Evolutionary conservation across 148 eudicot genomes (phyloP).

Genomic region (Dysphania ambrosioides): DNA sequence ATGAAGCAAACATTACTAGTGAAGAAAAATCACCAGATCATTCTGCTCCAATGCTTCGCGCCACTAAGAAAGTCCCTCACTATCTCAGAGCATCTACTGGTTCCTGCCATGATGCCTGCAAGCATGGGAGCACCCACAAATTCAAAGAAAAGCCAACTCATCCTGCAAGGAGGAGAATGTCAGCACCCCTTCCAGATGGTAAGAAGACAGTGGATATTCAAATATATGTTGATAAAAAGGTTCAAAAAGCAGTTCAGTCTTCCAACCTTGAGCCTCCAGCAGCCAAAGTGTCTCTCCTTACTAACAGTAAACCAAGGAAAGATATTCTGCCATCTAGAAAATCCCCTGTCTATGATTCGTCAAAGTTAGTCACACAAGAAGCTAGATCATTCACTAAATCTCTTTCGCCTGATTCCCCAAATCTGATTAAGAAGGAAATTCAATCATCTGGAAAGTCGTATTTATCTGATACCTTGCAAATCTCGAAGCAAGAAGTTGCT

Average conservation of each 20-base stretch:
- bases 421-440: conserved; percentile 16
- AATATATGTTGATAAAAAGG: conserved; percentile 38
- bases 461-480: conserved; percentile 10
- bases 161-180: conserved; percentile 33
- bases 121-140: conserved; percentile 49
- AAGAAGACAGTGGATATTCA: conserved; percentile 23
- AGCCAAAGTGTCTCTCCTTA: conserved; percentile 11
- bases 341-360: conserved; percentile 23
- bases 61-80: conserved; percentile 39
- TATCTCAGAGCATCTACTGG: conserved; percentile 84
- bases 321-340: conserved; percentile 12
- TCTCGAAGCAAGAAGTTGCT: conserved; percentile 30
- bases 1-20: conserved; percentile 12
- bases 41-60: conserved; percentile 31
- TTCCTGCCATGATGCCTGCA: conserved; percentile 87
- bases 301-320: conserved; percentile 5
- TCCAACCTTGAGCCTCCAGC: conserved; percentile 31
- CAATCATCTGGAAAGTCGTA: conserved; percentile 23
- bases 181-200: conserved; percentile 23
- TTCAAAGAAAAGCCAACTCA: conserved; percentile 40
- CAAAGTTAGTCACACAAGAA: conserved; percentile 16
- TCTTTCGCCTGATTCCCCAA: conserved; percentile 18
- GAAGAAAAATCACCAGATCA: conserved; percentile 27
- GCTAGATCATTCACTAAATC: conserved; percentile 15
- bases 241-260: conserved; percentile 22